phyloP scores from a whole-genome alignment of 768 basidiomycete genomes.

The Termitomyces sp. region DNA sequence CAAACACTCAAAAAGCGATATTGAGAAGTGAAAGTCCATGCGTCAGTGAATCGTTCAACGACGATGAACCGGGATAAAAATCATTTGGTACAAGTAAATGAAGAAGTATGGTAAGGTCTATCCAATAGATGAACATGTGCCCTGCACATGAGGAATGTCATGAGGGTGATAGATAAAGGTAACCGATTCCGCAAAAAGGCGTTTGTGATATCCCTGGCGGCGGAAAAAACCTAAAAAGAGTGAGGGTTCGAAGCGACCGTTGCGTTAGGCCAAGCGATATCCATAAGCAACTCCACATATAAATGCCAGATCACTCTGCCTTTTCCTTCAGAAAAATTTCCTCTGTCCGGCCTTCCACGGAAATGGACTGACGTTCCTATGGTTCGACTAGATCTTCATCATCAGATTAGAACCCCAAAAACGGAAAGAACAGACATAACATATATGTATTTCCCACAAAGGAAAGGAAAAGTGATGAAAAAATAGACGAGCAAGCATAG shows the following conservation, averaged over 20 bases:
- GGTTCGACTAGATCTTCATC: background rate
- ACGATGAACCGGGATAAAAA: too few species aligned
- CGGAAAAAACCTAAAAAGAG: background rate
- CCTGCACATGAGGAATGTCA: too few species aligned
- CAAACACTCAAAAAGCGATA: too few species aligned
- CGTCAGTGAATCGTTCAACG: too few species aligned
- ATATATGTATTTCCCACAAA: background rate
- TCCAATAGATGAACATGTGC: too few species aligned
- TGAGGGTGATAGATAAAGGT: background rate
- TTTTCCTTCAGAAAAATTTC: slow-evolving; percentile 1
- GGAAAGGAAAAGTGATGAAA: background rate
- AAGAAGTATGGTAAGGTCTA: too few species aligned
- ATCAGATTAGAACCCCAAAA: slow-evolving; percentile 4
- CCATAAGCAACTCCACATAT: slow-evolving; percentile 10
- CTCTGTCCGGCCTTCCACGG: background rate
- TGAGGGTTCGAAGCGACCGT: background rate
- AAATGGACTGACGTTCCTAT: background rate
- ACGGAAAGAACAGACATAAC: background rate
- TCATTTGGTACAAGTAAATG: too few species aligned
- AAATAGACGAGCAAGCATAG: background rate
- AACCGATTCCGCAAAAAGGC: background rate
- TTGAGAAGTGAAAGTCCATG: too few species aligned
- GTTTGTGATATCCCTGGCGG: slow-evolving; percentile 1
- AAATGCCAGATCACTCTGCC: background rate
- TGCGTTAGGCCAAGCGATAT: background rate